These are phyloP conservation scores for Xylaria sp. DNA, from an alignment of 495 filamentous ascomycete species.

Conservation along the genomic window DNA sequence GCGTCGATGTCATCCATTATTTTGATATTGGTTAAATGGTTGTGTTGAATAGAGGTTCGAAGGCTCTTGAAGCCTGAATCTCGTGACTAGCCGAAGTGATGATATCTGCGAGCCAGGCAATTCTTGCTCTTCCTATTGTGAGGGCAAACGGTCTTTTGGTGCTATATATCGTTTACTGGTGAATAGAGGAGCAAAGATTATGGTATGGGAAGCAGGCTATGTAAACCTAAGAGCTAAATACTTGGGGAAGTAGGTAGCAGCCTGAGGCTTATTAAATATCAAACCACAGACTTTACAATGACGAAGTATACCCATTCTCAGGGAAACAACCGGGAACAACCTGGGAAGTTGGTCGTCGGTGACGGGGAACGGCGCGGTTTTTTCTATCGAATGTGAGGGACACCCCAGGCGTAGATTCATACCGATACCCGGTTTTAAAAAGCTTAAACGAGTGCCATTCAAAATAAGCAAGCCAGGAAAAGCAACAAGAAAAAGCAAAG, in stretches of 20 bases:
- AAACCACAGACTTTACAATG: slow-evolving; percentile 15
- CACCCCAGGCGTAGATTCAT: slow-evolving; percentile 16
- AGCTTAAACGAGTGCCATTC: slow-evolving; percentile 1
- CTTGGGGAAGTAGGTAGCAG: background rate
- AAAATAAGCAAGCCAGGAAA: background rate
- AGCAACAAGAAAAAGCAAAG: background rate
- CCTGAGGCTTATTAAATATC: background rate
- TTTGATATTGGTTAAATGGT: background rate
- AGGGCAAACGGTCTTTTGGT: background rate
- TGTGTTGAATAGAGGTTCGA: background rate
- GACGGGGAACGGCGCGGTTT: slow-evolving; percentile 16
- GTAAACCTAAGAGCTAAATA: background rate
- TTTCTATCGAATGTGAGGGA: slow-evolving; percentile 6
- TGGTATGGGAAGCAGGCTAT: background rate
- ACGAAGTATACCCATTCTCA: slow-evolving; percentile 10
- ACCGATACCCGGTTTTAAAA: slow-evolving; percentile 1
- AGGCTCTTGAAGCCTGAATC: background rate
- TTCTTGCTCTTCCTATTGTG: background rate
- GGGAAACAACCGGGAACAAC: slow-evolving; percentile 7
- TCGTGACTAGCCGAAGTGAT: slow-evolving; percentile 4
- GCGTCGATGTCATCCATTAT: slow-evolving; percentile 41
- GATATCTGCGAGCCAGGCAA: background rate
- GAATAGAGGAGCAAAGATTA: background rate
- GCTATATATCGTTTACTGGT: background rate
- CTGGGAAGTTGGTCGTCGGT: background rate